A percentile compares a stretch with the other conserved stretches of the same genome.
phyloP scores from a whole-genome alignment of 2,329 filamentous ascomycete species.

The Taxawa tesnikishii region DNA sequence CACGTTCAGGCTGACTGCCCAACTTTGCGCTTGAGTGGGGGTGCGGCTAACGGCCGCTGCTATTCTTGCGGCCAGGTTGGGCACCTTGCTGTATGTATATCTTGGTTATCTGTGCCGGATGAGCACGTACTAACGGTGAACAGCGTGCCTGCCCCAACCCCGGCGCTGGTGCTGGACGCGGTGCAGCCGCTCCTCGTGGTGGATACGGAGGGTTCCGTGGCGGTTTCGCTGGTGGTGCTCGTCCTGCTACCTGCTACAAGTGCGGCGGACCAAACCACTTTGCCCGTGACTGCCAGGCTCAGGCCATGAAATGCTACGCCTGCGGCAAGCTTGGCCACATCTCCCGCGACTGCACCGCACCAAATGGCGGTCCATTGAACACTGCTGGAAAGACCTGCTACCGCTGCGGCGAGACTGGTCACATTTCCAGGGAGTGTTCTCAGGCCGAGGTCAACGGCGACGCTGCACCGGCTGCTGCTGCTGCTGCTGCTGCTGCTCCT shows the following conservation, averaged over 20 bases:
- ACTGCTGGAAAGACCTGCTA: constrained; percentile 98
- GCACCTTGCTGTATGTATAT: constrained; percentile 65
- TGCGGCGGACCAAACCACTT: constrained; percentile 89
- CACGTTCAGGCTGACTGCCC: constrained; percentile 99
- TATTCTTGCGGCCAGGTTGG: constrained; percentile 93
- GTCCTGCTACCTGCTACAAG: constrained; percentile 56
- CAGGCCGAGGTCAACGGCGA: constrained; percentile 44
- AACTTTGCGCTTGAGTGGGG: constrained; percentile 78
- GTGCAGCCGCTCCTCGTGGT: constrained; percentile 51
- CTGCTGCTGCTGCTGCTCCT: constrained; percentile 27
- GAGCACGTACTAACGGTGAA: constrained; percentile 8
- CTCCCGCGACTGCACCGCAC: constrained; percentile 87
- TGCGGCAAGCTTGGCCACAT: constrained; percentile 94
- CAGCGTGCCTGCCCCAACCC: constrained; percentile 77
- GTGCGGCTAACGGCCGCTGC: constrained; percentile 73
- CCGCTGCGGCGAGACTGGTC: constrained; percentile 86
- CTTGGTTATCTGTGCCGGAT: constrained; percentile 3
- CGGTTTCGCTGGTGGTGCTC: constrained; percentile 58
- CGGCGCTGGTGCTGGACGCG: constrained; percentile 52
- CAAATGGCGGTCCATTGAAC: constrained; percentile 90
- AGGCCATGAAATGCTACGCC: constrained; percentile 97
- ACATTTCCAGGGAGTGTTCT: constrained; percentile 93
- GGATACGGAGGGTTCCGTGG: constrained; percentile 60
- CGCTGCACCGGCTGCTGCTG: constrained; percentile 23
- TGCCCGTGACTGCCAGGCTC: constrained; percentile 93